phyloP scores from a whole-genome alignment of 345 rosid species.

The Conringia planisiliqua region DNA sequence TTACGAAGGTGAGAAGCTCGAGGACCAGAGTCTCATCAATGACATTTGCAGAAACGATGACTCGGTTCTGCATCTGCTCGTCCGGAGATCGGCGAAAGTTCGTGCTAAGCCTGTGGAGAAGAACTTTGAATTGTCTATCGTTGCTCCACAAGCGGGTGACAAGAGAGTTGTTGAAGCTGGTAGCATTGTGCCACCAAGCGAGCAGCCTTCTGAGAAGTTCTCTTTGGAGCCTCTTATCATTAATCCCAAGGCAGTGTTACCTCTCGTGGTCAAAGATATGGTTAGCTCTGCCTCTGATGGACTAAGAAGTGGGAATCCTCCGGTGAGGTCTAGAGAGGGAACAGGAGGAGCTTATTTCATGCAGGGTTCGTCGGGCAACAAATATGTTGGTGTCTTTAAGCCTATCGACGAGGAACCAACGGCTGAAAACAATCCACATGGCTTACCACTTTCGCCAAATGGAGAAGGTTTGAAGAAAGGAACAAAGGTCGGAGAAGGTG shows the following conservation, averaged over 20 bases:
- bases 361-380: slow-evolving; percentile 58
- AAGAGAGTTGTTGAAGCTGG: slow-evolving; percentile 23
- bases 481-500: slow-evolving; percentile 84
- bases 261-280: slow-evolving; percentile 47
- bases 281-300: slow-evolving; percentile 56
- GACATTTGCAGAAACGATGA: slow-evolving; percentile 49
- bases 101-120: slow-evolving; percentile 61
- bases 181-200: slow-evolving; percentile 8
- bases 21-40: slow-evolving; percentile 62
- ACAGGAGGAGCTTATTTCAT: slow-evolving; percentile 90
- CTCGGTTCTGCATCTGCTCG: slow-evolving; percentile 54
- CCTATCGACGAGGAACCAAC: slow-evolving; percentile 88
- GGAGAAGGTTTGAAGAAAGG: slow-evolving; percentile 94
- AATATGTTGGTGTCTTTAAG: slow-evolving; percentile 73
- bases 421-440: slow-evolving; percentile 76
- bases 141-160: slow-evolving; percentile 37
- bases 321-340: slow-evolving; percentile 68
- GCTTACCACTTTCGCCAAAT: slow-evolving; percentile 56
- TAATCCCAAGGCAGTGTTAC: slow-evolving; percentile 39
- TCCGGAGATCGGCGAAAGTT: slow-evolving; percentile 63
- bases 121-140: slow-evolving; percentile 58
- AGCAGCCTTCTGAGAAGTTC: slow-evolving; percentile 31
- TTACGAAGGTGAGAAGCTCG: slow-evolving; percentile 61
- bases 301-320: slow-evolving; percentile 51
- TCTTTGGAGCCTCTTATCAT: slow-evolving; percentile 55